These are phyloP conservation scores for Flaveria sonorensis DNA, from an alignment of 129 eudicot genomes.

Conservation along the genomic window DNA sequence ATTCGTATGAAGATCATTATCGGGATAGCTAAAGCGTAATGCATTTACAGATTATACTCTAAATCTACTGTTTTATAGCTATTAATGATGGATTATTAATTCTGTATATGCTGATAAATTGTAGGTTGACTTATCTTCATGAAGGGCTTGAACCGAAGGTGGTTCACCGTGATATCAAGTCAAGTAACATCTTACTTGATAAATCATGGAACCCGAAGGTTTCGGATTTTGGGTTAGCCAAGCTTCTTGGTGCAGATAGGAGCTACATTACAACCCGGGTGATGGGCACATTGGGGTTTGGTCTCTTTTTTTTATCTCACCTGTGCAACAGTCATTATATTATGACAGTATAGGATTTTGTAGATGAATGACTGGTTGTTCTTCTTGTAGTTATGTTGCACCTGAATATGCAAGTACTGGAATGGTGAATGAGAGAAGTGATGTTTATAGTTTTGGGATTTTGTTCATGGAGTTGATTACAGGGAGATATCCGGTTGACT, in stretches of 20 bases:
- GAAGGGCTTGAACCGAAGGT: slow-evolving; percentile 81
- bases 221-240: slow-evolving; percentile 76
- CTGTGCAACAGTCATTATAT: background rate
- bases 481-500: slow-evolving; percentile 65
- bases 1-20: slow-evolving; percentile 64
- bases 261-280: slow-evolving; percentile 71
- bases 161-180: slow-evolving; percentile 69
- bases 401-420: slow-evolving; percentile 80
- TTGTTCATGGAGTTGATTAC: slow-evolving; percentile 64
- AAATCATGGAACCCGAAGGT: slow-evolving; percentile 67
- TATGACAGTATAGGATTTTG: background rate
- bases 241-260: slow-evolving; percentile 65
- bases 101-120: too few species aligned
- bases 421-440: slow-evolving; percentile 69
- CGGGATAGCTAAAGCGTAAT: slow-evolving; percentile 71
- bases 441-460: slow-evolving; percentile 69
- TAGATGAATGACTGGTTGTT: slow-evolving; percentile 8
- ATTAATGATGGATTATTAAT: too few species aligned
- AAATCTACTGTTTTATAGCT: background rate
- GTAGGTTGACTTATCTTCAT: slow-evolving; percentile 64
- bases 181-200: slow-evolving; percentile 74
- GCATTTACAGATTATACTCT: background rate
- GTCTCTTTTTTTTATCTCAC: background rate
- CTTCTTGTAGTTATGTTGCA: slow-evolving; percentile 56
- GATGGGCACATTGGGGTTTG: slow-evolving; percentile 75